Percentiles rank a stretch among this genome's conserved stretches.
These are phyloP conservation scores for Cenchrus americanus DNA, from an alignment of 176 grass and related monocot species.

Conservation along the genomic window DNA sequence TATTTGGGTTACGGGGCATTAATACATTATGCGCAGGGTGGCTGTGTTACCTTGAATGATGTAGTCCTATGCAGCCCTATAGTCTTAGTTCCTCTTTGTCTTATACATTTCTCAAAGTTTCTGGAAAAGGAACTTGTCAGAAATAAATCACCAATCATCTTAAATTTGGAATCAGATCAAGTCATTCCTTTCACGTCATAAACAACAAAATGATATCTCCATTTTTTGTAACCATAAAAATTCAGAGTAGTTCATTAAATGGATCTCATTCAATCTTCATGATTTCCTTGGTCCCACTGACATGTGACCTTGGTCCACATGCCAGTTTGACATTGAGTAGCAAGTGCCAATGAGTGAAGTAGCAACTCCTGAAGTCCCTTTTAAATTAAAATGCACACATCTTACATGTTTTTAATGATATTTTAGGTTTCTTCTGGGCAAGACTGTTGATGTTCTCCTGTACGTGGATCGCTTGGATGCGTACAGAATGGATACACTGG, in stretches of 20 bases:
- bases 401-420: conserved; percentile 27
- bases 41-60: neutral
- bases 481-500: conserved; percentile 85
- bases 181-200: neutral
- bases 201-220: neutral
- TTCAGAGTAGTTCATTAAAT: neutral
- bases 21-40: neutral
- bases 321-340: neutral
- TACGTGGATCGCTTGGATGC: conserved; percentile 93
- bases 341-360: neutral
- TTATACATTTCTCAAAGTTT: neutral
- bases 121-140: neutral
- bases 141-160: neutral
- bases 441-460: conserved; percentile 93
- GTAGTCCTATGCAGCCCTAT: neutral
- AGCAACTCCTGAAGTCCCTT: too few species aligned
- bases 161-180: neutral
- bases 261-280: conserved; percentile 14
- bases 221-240: neutral
- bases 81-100: conserved; percentile 2
- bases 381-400: conserved; percentile 18
- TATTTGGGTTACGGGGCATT: neutral
- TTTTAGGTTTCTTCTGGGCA: conserved; percentile 90
- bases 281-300: neutral
- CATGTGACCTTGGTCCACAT: conserved; percentile 1